Percentiles rank a stretch among this genome's conserved stretches.
Conservation (phyloP, 495 filamentous ascomycete species). For the Aspergillus nanangensis region DNA sequence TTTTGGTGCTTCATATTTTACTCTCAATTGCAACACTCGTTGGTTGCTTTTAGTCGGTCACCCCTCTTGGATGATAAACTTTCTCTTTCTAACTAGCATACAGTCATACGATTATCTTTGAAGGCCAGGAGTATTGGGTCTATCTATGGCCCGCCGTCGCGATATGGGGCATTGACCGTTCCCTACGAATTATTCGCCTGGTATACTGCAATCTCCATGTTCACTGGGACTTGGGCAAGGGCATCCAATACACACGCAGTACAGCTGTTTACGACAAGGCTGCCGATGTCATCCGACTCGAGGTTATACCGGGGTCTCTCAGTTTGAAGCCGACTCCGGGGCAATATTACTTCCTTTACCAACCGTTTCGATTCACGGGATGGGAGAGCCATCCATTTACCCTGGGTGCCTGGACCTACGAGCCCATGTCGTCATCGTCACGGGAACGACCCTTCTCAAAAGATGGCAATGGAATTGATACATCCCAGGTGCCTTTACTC, state of each 20-base stretch:
- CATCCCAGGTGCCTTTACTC: slow-evolving; percentile 30
- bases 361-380: slow-evolving; percentile 41
- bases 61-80: too few relatives aligned
- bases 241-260: slow-evolving; percentile 22
- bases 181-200: slow-evolving; percentile 41
- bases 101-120: slow-evolving; percentile 47
- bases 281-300: slow-evolving; percentile 48
- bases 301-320: slow-evolving; percentile 30
- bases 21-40: slow-evolving; percentile 45
- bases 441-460: slow-evolving; percentile 3
- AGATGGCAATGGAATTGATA: slow-evolving; percentile 8
- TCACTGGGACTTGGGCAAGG: slow-evolving; percentile 8
- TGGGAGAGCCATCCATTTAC: slow-evolving; percentile 64
- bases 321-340: slow-evolving; percentile 39
- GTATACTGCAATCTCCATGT: slow-evolving; percentile 45
- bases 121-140: slow-evolving; percentile 42
- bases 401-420: slow-evolving; percentile 39
- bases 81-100: background rate
- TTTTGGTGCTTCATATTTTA: slow-evolving; percentile 49
- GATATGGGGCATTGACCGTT: slow-evolving; percentile 50
- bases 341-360: slow-evolving; percentile 55
- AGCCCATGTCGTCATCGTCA: slow-evolving; percentile 5
- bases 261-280: slow-evolving; percentile 40
- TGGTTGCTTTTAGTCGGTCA: slow-evolving; percentile 50
- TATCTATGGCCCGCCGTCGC: slow-evolving; percentile 49